phyloP scores from a whole-genome alignment of 2,329 filamentous ascomycete species.

The Ilyonectria sp. region DNA sequence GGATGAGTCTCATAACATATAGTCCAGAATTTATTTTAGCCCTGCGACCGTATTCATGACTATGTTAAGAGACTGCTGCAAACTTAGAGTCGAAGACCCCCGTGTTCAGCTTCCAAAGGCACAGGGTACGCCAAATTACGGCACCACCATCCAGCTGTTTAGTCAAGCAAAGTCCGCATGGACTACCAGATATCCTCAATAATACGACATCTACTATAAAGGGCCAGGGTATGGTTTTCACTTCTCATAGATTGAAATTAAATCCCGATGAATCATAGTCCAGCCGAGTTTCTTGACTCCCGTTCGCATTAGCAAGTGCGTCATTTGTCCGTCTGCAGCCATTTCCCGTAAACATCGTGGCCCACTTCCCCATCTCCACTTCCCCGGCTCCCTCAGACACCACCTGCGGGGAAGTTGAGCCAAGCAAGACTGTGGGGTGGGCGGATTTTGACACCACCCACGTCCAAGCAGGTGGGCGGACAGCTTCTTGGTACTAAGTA shows the following conservation, averaged over 20 bases:
- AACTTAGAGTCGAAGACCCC: not conserved
- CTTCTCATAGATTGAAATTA: conserved; percentile 9
- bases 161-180: not conserved
- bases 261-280: not conserved
- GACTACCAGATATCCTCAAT: not conserved
- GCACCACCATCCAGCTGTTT: not conserved
- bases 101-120: not conserved
- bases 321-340: conserved; percentile 20
- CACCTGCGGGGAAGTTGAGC: conserved; percentile 11
- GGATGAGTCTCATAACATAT: not conserved
- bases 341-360: not conserved
- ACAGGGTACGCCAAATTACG: not conserved
- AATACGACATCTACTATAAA: not conserved
- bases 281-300: not conserved
- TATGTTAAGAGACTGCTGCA: not conserved
- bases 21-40: not conserved
- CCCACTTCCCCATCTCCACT: conserved; percentile 22
- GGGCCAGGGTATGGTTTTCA: not conserved
- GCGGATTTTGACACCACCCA: not conserved
- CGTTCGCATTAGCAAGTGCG: not conserved
- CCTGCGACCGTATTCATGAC: not conserved
- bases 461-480: not conserved
- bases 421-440: conserved; percentile 5
- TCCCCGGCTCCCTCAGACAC: conserved; percentile 1
- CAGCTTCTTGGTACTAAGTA: not conserved